A percentile compares a stretch with the other conserved stretches of the same genome.
phyloP scores from a whole-genome alignment of 768 basidiomycete species.

The Mycena rebaudengoi region DNA sequence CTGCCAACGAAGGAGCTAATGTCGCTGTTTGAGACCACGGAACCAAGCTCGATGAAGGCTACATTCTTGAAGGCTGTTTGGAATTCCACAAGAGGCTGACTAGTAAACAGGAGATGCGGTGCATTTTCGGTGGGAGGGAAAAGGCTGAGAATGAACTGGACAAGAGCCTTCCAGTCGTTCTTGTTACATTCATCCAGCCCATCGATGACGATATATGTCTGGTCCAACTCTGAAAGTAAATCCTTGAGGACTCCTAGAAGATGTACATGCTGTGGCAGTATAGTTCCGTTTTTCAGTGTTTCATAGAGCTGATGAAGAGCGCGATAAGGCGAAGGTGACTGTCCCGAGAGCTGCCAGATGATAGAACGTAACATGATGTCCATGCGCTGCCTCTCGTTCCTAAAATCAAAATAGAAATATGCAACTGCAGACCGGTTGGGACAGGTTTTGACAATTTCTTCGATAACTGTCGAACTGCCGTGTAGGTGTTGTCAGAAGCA shows the following conservation, averaged over 20 bases:
- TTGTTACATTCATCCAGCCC: too few relatives aligned
- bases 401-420: neutral
- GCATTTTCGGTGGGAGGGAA: neutral
- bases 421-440: too few relatives aligned
- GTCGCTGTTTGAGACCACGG: neutral
- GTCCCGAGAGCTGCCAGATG: neutral
- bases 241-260: neutral
- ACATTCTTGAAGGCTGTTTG: neutral
- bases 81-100: neutral
- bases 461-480: too few relatives aligned
- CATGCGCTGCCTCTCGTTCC: neutral
- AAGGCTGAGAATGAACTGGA: neutral
- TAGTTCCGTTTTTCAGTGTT: neutral
- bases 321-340: neutral
- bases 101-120: neutral
- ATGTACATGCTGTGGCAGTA: neutral
- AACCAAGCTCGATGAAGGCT: neutral
- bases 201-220: neutral
- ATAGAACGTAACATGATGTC: neutral
- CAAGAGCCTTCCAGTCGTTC: too few relatives aligned
- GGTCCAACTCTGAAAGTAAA: neutral
- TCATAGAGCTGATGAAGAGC: neutral
- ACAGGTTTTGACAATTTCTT: too few relatives aligned
- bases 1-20: neutral
- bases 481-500: too few relatives aligned